Evolutionary conservation across 345 rosid genomes (phyloP).

Genomic region (Trapa incisa): DNA sequence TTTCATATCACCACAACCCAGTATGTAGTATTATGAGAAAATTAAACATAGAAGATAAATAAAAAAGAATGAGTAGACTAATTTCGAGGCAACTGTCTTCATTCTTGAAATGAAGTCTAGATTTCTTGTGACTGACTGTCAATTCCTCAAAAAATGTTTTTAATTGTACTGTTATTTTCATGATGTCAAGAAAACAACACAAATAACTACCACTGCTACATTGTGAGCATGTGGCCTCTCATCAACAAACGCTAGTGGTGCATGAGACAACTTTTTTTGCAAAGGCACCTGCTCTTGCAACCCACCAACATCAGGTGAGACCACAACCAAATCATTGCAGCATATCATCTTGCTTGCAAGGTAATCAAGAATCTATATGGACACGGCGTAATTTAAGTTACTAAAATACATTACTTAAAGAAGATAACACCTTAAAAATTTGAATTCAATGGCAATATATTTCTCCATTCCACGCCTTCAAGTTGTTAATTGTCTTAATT

Average conservation of each 20-base stretch:
- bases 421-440: not conserved
- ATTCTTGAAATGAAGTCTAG: not conserved
- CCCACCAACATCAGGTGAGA: slow-evolving; percentile 99
- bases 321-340: slow-evolving; percentile 83
- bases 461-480: not conserved
- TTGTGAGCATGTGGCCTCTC: slow-evolving; percentile 94
- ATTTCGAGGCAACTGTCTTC: not conserved
- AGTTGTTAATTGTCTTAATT: not conserved
- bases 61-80: not conserved
- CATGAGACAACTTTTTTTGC: slow-evolving; percentile 89
- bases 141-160: not conserved
- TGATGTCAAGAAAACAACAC: not conserved
- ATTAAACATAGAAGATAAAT: not conserved
- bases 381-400: not conserved
- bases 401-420: not conserved
- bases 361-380: slow-evolving; percentile 73
- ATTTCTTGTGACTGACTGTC: not conserved
- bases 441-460: not conserved
- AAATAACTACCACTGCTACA: slow-evolving; percentile 71
- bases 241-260: slow-evolving; percentile 96
- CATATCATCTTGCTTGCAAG: slow-evolving; percentile 87
- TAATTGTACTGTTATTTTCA: not conserved
- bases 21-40: not conserved
- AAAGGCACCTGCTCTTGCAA: slow-evolving; percentile 90
- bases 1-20: not conserved